Evolutionary conservation across 805 yeast genomes (phyloP), one percentile per base, ranked within the genome.

Genomic region (Jamesozyma rosinii): DNA sequence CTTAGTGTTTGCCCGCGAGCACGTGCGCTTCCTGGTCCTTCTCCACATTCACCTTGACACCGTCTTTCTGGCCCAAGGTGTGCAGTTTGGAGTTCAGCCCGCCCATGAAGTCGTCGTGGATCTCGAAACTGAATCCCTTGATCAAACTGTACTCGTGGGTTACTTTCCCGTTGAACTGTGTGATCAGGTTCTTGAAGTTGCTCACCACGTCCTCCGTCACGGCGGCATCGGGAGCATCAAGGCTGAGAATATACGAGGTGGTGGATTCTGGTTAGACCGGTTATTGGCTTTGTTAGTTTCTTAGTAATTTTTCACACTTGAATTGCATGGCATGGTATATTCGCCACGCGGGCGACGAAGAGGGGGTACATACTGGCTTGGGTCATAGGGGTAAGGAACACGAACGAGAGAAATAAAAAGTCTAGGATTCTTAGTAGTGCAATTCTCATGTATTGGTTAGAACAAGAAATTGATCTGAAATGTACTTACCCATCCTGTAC

Each of bases 121-220:
- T 34, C 13, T 38, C 42, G 13, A 44, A 38, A 27, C 40, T 38
- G 9, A 33, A 43, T 5, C 45, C 45, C 24, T 44, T 40, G 34
- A 74, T 57, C 11, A 72, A 62, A 3, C 68, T 64, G 56, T 71
- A 74, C 45, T 73, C 76, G 48, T 71, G 73, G 15, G 69, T 68
- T 38, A 75, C 65, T 15, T 48, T 51, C 3, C 75, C 79, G 6
- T 76, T 77, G 6, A 69, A 45, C 11, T 55, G 52, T 33, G 56
- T 49, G 22, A 74, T 61, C 27, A 61, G 50, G 11, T 54, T 43
- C 39, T 64, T 67, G 9, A 72, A 58, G 3, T 55, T 54, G 4
- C 56, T 14, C 22, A 43, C 18, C 5, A 32, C 18, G 6, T 22
- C 34, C 20, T 42, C 36, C 3, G 46, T 41, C 9, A 45, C 39